Percentiles rank a stretch among this genome's conserved stretches.
Evolutionary conservation across 768 basidiomycete species (phyloP).

Genomic region (Boletus patriciae): DNA sequence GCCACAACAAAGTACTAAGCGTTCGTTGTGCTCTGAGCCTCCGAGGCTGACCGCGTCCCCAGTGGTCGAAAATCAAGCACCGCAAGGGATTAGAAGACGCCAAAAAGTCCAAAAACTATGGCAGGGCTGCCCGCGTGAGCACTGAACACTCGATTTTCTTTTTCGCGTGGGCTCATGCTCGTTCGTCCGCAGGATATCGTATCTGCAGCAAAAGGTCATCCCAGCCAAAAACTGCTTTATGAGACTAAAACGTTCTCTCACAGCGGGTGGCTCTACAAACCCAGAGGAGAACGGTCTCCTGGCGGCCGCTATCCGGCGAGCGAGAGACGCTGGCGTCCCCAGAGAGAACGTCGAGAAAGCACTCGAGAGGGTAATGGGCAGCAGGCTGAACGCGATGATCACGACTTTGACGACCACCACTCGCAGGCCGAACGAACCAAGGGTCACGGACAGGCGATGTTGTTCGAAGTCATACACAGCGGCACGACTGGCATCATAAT

Average conservation of each 20-base stretch:
- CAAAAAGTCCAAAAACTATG: slow-evolving; percentile 57
- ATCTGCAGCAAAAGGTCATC: slow-evolving; percentile 48
- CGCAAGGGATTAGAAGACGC: slow-evolving; percentile 65
- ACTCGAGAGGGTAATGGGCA: slow-evolving; percentile 47
- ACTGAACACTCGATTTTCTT: background rate
- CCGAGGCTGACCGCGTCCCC: slow-evolving; percentile 5
- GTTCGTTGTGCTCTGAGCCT: background rate
- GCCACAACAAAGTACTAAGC: slow-evolving; percentile 42
- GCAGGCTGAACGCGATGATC: background rate
- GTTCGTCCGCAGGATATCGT: slow-evolving; percentile 52
- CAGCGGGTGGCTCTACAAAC: slow-evolving; percentile 58
- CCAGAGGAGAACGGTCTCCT: slow-evolving; percentile 55
- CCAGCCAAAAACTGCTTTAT: background rate
- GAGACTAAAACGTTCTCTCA: background rate
- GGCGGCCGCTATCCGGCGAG: slow-evolving; percentile 53
- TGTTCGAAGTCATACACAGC: slow-evolving; percentile 61
- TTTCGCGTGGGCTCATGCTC: background rate
- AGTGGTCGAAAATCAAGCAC: slow-evolving; percentile 81
- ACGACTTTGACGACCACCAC: background rate
- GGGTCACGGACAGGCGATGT: slow-evolving; percentile 47
- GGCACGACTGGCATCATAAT: slow-evolving; percentile 63
- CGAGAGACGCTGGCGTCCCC: slow-evolving; percentile 59
- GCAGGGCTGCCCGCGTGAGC: slow-evolving; percentile 55
- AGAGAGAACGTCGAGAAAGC: slow-evolving; percentile 69
- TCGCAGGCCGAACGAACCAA: slow-evolving; percentile 49